These are phyloP conservation scores for Paraleonurus japonicus DNA, from an alignment of 257 asterid species.

Conservation along the genomic window DNA sequence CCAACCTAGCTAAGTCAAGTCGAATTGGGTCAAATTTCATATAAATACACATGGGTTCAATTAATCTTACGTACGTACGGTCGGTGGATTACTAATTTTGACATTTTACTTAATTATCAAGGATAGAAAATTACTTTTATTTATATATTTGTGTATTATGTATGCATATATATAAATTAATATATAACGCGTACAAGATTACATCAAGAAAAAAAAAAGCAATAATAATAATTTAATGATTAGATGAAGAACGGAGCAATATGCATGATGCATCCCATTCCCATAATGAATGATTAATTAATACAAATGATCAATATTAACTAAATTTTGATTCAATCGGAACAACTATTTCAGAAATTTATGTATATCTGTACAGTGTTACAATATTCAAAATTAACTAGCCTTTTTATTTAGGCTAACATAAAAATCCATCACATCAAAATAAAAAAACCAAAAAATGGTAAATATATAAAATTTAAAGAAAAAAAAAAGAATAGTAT, in stretches of 20 bases:
- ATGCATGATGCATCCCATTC: not conserved
- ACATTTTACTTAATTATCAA: not conserved
- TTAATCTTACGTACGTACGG: not conserved
- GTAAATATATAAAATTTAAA: not conserved
- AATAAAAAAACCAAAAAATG: not conserved
- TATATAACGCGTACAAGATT: not conserved
- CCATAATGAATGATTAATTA: too few species aligned
- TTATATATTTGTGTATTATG: too few species aligned
- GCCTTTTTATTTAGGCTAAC: not conserved
- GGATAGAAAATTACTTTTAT: not conserved
- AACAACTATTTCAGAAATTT: too few species aligned
- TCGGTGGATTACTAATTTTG: not conserved
- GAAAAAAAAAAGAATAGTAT: not conserved
- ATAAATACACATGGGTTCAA: not conserved
- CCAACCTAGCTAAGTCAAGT: not conserved
- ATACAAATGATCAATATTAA: not conserved
- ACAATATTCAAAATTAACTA: not conserved
- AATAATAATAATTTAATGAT: not conserved
- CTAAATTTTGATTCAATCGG: not conserved
- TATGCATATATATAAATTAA: too few species aligned
- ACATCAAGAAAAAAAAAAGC: not conserved
- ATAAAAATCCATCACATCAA: not conserved
- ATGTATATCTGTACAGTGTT: slow-evolving; percentile 22
- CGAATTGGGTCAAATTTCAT: not conserved
- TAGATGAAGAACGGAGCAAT: not conserved